Evolutionary conservation across 2,329 filamentous ascomycete genomes (phyloP), one percentile per base, ranked within the genome.

Genomic region (Corynespora cassiicola): DNA sequence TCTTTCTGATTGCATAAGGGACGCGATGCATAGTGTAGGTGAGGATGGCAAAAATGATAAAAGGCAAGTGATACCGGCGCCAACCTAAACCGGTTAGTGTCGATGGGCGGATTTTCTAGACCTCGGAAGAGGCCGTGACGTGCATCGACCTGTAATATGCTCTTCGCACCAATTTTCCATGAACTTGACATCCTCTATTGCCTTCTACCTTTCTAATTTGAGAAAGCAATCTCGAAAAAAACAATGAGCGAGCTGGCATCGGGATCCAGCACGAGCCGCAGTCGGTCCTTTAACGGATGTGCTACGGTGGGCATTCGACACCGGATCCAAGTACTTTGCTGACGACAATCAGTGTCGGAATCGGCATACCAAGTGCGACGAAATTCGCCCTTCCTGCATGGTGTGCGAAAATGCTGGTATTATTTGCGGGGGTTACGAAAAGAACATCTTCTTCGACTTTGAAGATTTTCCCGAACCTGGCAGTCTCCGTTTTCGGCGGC

Each of bases 361-460:
- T 35, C 67, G 73, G 12, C 73, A 75, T 48, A 56, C 69, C 22
- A 76, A 75, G 54, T 76, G 72, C 45, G 73, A 76, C 37, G 70
- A 75, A 42, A 54, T 59, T 5, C 65, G 62, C 6, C 73, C 73
- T 3, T 52, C 52, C 18, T 76, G 73, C 46, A 51, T 53, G 2
- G 65, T 63, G 24, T 76, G 73, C 39, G 42, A 44, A 16, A 55
- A 63, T 10, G 52, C 67, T 11, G 64, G 65, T 1, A 37, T 74
- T 1, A 16, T 31, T 0, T 75, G 72, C 35, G 65, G 61, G 16
- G 71, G 72, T 0, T 75, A 75, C 36, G 64, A 66, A 20, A 70
- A 66, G 6, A 56, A 52, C 24, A 58, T 72, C 20, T 66, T 69
- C 50, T 73, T 72, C 37, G 53, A 62, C 28, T 53, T 54, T 9